Base-by-base conservation (phyloP, 768 basidiomycete species). In the Suillus subalutaceus region DNA sequence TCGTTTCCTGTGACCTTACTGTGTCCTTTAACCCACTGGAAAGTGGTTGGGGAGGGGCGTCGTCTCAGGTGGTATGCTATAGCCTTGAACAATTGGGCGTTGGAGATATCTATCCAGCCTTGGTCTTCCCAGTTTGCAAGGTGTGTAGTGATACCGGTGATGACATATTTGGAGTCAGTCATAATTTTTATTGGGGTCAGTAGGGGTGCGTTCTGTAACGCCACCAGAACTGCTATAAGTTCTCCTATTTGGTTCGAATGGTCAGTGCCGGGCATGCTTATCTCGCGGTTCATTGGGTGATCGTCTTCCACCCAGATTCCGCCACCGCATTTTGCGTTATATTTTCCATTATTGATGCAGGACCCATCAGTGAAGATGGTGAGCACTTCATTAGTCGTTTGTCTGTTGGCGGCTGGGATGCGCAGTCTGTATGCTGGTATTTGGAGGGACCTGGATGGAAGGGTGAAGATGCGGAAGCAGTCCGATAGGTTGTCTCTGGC, bases 341-440 rank as follows among this genome's bases (percentile, higher is more conserved):
- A 26, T 12, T 66, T 68, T 0, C 74, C 69, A 20, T 77, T 77
- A 0, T 72, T 65, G 0, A 63, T 3, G 64, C 75, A 75, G 0
- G 73, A 70, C 0, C 73, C 69, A 16, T 74, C 72, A 0, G 75
- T 79, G 35, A 75, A 78, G 2, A 52, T 30, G 20, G 46, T 48
- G 20, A 48, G 20, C 1, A 2, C 1, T 0, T 48, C 2, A 3
- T 46, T 2, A 7, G 12, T n/a, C 1, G 4, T 48, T 4, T 6
- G n/a, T 12, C 43, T 15, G 6, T 3, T 15, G 16, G 0, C 9
- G 8, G 8, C 0, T 10, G 50, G 50, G 23, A 9, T 1, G 64
- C 65, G 4, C 2, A 46, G 46, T n/a, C 46, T 9, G 10, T 48
- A 48, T 0, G n/a, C 46, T 0, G 20, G 46, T n/a, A 48, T 48